Conservation (phyloP, 2,329 filamentous ascomycete species). For the Claviceps capensis region DNA sequence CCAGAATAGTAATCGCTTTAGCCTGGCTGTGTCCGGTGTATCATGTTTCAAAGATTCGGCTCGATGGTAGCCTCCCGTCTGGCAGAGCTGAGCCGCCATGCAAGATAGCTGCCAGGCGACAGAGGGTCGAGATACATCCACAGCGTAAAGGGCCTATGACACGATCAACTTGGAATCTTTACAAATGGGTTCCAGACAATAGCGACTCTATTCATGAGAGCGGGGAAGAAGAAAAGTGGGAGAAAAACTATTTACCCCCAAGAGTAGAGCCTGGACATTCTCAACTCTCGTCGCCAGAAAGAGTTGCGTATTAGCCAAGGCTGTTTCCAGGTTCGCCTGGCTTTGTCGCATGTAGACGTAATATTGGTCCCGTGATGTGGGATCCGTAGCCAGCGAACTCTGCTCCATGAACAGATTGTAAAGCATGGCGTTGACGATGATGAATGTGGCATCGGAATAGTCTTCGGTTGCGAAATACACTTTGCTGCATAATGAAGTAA, state of each 20-base stretch:
- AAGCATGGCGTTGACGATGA: slow-evolving; percentile 34
- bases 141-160: slow-evolving; percentile 41
- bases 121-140: slow-evolving; percentile 47
- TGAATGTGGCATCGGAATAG: slow-evolving; percentile 34
- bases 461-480: slow-evolving; percentile 40
- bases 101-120: slow-evolving; percentile 51
- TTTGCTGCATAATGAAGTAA: slow-evolving; percentile 33
- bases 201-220: not conserved
- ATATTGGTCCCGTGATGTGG: slow-evolving; percentile 20
- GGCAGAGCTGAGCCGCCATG: slow-evolving; percentile 44
- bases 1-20: slow-evolving; percentile 34
- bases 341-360: slow-evolving; percentile 26
- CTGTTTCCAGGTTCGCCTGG: slow-evolving; percentile 35
- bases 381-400: slow-evolving; percentile 21
- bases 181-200: not conserved
- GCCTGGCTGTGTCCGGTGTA: slow-evolving; percentile 16
- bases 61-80: slow-evolving; percentile 48
- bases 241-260: slow-evolving; percentile 32
- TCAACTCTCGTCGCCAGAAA: slow-evolving; percentile 39
- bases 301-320: slow-evolving; percentile 37
- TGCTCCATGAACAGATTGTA: slow-evolving; percentile 37
- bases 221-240: not conserved
- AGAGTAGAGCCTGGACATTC: slow-evolving; percentile 43
- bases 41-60: slow-evolving; percentile 20
- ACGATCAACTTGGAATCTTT: not conserved